A percentile compares a stretch with the other conserved stretches of the same genome.
phyloP scores from a whole-genome alignment of 352 stramenopile genomes.

The Globisporangium parvum region DNA sequence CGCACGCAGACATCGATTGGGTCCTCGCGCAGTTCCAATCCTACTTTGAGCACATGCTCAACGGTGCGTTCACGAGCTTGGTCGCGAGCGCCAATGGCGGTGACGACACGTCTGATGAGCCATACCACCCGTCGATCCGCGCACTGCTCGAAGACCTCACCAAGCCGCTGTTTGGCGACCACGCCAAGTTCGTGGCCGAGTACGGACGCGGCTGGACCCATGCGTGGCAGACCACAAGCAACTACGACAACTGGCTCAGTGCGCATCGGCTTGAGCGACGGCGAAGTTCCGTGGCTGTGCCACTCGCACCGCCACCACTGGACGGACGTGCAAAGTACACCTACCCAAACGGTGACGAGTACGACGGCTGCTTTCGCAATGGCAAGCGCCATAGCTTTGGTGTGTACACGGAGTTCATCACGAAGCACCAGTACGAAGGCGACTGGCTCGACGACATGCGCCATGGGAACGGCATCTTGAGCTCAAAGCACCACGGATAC shows the following conservation, averaged over 20 bases:
- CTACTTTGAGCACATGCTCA: constrained; percentile 59
- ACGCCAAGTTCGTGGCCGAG: constrained; percentile 39
- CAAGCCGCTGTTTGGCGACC: constrained; percentile 35
- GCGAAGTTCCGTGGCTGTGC: constrained; percentile 17
- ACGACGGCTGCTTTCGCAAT: constrained; percentile 63
- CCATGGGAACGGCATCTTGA: constrained; percentile 70
- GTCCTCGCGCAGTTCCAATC: constrained; percentile 47
- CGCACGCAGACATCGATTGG: constrained; percentile 51
- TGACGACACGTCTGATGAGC: constrained; percentile 16
- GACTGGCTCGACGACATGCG: constrained; percentile 58
- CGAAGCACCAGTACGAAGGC: constrained; percentile 74
- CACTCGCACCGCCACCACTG: constrained; percentile 22
- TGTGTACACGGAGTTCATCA: constrained; percentile 68
- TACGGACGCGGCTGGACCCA: constrained; percentile 56
- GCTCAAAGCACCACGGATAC: constrained; percentile 42
- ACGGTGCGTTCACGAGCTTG: constrained; percentile 26
- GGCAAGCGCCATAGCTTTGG: constrained; percentile 68
- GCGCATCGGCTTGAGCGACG: constrained; percentile 24
- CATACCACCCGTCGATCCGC: constrained; percentile 36
- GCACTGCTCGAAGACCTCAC: constrained; percentile 49
- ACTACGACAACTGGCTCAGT: constrained; percentile 47
- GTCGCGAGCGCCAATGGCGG: constrained; percentile 11
- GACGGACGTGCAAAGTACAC: constrained; percentile 42
- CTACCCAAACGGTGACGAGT: constrained; percentile 73
- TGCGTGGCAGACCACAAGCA: constrained; percentile 60